Percentiles rank a stretch among this genome's conserved stretches.
Conservation (phyloP, 2,329 filamentous ascomycete species). For the Penicillium sp. region DNA sequence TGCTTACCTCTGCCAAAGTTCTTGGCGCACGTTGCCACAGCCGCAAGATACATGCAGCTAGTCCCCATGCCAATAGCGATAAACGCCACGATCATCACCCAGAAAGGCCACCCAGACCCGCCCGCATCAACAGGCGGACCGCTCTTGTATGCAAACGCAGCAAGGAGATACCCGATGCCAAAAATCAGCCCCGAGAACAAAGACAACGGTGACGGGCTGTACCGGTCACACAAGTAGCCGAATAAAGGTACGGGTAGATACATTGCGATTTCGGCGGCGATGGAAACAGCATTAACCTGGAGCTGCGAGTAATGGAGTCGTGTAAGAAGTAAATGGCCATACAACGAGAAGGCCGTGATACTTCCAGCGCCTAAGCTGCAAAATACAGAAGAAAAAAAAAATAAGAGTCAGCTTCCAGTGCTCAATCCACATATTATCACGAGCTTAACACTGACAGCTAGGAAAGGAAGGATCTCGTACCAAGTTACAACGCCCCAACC, state of each 20-base stretch:
- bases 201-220: constrained; percentile 75
- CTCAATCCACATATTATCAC: background rate
- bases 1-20: constrained; percentile 91
- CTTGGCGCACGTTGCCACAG: constrained; percentile 95
- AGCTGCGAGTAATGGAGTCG: constrained; percentile 84
- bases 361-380: constrained; percentile 76
- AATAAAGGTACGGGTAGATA: constrained; percentile 90
- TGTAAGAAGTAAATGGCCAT: constrained; percentile 85
- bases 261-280: constrained; percentile 80
- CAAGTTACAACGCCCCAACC: constrained; percentile 61
- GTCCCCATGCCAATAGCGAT: constrained; percentile 79
- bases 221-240: constrained; percentile 87
- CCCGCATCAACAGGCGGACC: constrained; percentile 53
- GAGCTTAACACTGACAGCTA: background rate
- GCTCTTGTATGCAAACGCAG: constrained; percentile 72
- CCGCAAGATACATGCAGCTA: constrained; percentile 81
- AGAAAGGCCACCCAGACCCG: constrained; percentile 67
- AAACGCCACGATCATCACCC: constrained; percentile 82
- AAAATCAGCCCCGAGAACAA: constrained; percentile 72
- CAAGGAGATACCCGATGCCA: constrained; percentile 76
- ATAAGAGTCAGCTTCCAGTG: constrained; percentile 7
- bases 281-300: constrained; percentile 86
- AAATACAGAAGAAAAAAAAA: background rate
- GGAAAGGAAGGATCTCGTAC: constrained; percentile 32
- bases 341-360: constrained; percentile 90